Conservation (phyloP, 306 rosid genomes). For the barrel medic (Medicago truncatula) region MtrunA17r5.0-ANR NC_053048.1:2145501-2146000, state of each 20-base stretch:
- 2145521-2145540: constrained; percentile 13
- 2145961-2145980: too few species aligned
- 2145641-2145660: constrained; percentile 4
- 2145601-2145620: constrained; percentile 26
- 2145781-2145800: constrained; percentile 74
- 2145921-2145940: too few species aligned
- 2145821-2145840: too few species aligned
- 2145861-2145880: too few species aligned
- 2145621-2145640: background rate
- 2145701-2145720: constrained; percentile 37
- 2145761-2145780: constrained; percentile 99
- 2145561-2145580: constrained; percentile 27
- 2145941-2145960: too few species aligned
- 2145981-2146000: too few species aligned
- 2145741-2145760: constrained; percentile 91
- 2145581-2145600: constrained; percentile 12
- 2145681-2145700: constrained; percentile 29
- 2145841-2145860: too few species aligned
- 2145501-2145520: constrained; percentile 5
- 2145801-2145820: background rate
- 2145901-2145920: too few species aligned
- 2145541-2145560: constrained; percentile 7
- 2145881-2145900: too few species aligned
- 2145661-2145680: constrained; percentile 1
- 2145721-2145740: constrained; percentile 47